Evolutionary conservation across 176 grass and related monocot species (phyloP), one percentile per base, ranked within the genome.

Genomic region (Triticum monococcum): DNA sequence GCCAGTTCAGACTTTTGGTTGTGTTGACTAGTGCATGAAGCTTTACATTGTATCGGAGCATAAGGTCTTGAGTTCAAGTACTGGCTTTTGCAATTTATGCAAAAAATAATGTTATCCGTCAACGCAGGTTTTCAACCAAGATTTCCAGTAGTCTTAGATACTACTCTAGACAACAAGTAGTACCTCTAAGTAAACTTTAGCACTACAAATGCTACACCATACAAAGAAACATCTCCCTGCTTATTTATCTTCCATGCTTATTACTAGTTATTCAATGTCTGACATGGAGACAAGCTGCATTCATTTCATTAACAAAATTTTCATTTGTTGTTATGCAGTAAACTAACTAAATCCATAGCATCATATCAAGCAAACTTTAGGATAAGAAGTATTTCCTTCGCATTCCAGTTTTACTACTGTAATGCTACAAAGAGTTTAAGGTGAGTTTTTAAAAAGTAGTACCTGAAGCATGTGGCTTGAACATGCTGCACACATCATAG

Each of bases 401-500:
- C 28, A 76, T 18, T 88, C 40, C 23, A 30, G n/a, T 77, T 62
- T 13, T 46, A 46, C 45, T 24, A 89, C 12, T 79, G 18, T 18
- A 74, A 46, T 8, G 64, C 7, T 4, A 67, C 14, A 31, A 25
- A 45, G 1, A 22, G 30, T 38, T 31, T 37, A 12, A 36, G 3
- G 77, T 35, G 61, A 67, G 62, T 54, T 32, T 56, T 5, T 5
- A 13, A 18, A 63, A 71, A 14, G 13, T 72, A 86, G 66, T 91
- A 97, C 95, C 95, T 94, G 77, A 84, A 94, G 76, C 81, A 97
- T 88, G 94, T 86, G 57, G 18, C 56, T 9, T 76, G 79, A 31
- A 89, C 84, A 86, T 88, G 73, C 20, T 79, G n/a, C 80, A 78
- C 4, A 89, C 20, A 43, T 81, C 85, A 84, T 89, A 83, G 65